A percentile compares a stretch with the other conserved stretches of the same genome.
These are phyloP conservation scores for Ophiostoma himal-ulmi DNA, from an alignment of 2,329 filamentous ascomycete genomes.

Conservation along the genomic window DNA sequence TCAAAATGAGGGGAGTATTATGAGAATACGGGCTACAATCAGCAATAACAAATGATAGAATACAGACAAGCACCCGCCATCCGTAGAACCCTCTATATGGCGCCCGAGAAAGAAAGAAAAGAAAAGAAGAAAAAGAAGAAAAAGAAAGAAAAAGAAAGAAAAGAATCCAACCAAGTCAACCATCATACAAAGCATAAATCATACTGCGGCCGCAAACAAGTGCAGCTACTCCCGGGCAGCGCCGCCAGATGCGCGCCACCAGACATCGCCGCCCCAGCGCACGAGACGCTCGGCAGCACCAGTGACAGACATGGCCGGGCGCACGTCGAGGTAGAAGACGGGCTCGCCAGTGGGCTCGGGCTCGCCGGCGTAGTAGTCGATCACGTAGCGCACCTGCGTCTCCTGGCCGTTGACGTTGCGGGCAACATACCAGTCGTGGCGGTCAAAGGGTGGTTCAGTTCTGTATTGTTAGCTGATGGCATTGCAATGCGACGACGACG, in stretches of 20 bases:
- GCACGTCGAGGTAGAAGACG: constrained; percentile 91
- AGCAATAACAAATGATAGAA: background rate
- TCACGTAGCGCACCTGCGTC: constrained; percentile 85
- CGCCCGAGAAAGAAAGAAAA: background rate
- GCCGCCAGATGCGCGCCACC: constrained; percentile 82
- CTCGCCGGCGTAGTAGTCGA: constrained; percentile 88
- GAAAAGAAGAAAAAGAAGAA: background rate
- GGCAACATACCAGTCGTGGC: constrained; percentile 94
- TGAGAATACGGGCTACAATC: background rate
- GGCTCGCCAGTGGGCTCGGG: constrained; percentile 81
- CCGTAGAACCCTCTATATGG: constrained; percentile 6
- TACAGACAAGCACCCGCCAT: constrained; percentile 9
- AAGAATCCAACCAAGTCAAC: background rate
- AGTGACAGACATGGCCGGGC: constrained; percentile 77
- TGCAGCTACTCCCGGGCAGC: constrained; percentile 45
- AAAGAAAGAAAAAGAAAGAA: background rate
- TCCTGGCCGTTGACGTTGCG: constrained; percentile 60
- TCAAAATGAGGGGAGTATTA: constrained; percentile 16
- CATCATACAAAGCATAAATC: constrained; percentile 13
- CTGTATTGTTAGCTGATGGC: constrained; percentile 36
- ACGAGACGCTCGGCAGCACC: constrained; percentile 76
- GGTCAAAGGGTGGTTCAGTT: constrained; percentile 83
- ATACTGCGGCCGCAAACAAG: background rate
- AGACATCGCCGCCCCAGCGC: constrained; percentile 87
- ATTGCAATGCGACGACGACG: background rate